Evolutionary conservation across 352 stramenopile species (phyloP).

Genomic region (Pythium pyrilobum): DNA sequence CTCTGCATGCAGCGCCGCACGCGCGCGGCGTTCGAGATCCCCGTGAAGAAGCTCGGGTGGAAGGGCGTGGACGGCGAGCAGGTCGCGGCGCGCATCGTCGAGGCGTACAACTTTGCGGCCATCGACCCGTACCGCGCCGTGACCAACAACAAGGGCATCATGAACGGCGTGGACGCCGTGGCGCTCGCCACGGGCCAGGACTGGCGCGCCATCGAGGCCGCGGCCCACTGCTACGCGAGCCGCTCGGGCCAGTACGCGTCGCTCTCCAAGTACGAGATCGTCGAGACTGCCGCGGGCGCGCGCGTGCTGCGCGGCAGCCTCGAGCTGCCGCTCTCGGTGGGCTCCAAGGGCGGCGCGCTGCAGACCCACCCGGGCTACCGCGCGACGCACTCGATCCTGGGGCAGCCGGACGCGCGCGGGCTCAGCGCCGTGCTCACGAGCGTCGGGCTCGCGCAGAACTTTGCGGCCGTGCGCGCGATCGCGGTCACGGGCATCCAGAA

Average conservation of each 20-base stretch:
- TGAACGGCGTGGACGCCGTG: slow-evolving; percentile 84
- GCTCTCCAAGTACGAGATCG: slow-evolving; percentile 69
- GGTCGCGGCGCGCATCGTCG: slow-evolving; percentile 71
- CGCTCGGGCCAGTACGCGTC: slow-evolving; percentile 75
- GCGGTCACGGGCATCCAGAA: slow-evolving; percentile 85
- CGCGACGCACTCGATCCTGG: slow-evolving; percentile 70
- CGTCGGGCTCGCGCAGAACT: slow-evolving; percentile 84
- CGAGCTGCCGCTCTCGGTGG: slow-evolving; percentile 76
- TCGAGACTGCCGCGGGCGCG: slow-evolving; percentile 24
- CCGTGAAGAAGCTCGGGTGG: slow-evolving; percentile 65
- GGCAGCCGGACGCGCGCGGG: slow-evolving; percentile 51
- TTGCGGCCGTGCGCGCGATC: slow-evolving; percentile 78
- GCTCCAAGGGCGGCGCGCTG: slow-evolving; percentile 76
- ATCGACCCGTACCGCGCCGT: slow-evolving; percentile 80
- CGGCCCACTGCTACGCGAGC: slow-evolving; percentile 77
- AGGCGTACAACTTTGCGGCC: slow-evolving; percentile 83
- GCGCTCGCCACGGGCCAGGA: slow-evolving; percentile 81
- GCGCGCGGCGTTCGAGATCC: slow-evolving; percentile 66
- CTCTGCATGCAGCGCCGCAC: slow-evolving; percentile 81
- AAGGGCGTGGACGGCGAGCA: slow-evolving; percentile 74
- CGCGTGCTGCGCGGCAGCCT: slow-evolving; percentile 61
- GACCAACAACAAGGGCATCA: slow-evolving; percentile 89
- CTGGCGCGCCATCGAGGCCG: slow-evolving; percentile 80
- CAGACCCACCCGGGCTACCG: slow-evolving; percentile 79
- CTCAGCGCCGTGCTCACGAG: slow-evolving; percentile 73